Evolutionary conservation across 257 asterid species (phyloP), one percentile per base, ranked within the genome.

Genomic region (Nicotiana undulata): DNA sequence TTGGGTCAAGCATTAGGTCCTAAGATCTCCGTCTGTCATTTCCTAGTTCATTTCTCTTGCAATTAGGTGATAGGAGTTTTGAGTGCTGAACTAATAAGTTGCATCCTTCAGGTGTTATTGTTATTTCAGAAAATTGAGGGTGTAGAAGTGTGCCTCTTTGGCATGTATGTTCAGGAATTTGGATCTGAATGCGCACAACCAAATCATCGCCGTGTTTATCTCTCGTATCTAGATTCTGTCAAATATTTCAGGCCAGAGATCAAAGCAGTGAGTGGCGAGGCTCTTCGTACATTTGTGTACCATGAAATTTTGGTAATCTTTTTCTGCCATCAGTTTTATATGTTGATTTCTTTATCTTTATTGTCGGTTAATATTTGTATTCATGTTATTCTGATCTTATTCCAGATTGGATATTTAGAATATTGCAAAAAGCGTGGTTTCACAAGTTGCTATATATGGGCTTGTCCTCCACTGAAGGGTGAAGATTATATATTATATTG

Each of bases 121-220:
- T 85, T 96, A 86, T 96, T 96, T 85, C 99, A 96, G 90, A 90
- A 90, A 85, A 96, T 96, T 76, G 99, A 96, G 89, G 99, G 99
- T n/a, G 99, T 96, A 16, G 99, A 96, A 88, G 99, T 96, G 59
- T 96, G 99, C 93, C 85, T 96, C 66, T 96, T 96, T 83, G 98
- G 99, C 84, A 96, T 96, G 99, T 96, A 96, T 60, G 95, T 96
- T 82, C 99, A 96, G 90, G 99, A 96, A 87, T 96, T 92, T 80
- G 99, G 99, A 89, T 89, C 99, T 52, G 99, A 96, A 83, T 96
- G 98, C 79, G 89, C 84, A 87, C 98, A 96, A 85, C 98, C 99
- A 82, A 96, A 96, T 88, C 96, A 92, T 84, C 96, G 99, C 24
- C 95, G 99, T 82, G 99, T 96, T 84, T 96, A 96, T 90, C 97